A percentile compares a stretch with the other conserved stretches of the same genome.
Conservation (phyloP, 177 flowering plant genomes). For the Tripterygium wilfordii region DNA sequence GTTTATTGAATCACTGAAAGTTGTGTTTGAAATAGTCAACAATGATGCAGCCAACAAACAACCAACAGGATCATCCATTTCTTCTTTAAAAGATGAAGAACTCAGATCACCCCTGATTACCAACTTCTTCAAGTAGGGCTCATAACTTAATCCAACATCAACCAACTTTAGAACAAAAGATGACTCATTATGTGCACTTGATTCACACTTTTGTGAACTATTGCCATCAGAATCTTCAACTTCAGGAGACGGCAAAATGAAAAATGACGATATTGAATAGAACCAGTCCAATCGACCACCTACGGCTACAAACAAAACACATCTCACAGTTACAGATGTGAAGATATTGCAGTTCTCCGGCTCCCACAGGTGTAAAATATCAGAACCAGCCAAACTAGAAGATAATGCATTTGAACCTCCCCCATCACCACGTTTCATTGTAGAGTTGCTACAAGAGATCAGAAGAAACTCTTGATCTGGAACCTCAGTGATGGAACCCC, state of each 20-base stretch:
- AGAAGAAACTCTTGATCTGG: conserved; percentile 55
- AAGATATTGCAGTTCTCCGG: conserved; percentile 37
- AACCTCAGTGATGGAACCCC: conserved; percentile 51
- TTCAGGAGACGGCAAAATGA: conserved; percentile 44
- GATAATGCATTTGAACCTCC: conserved; percentile 87
- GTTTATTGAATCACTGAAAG: conserved; percentile 20
- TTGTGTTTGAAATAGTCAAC: conserved; percentile 44
- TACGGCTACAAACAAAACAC: conserved; percentile 68
- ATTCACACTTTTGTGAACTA: conserved; percentile 17
- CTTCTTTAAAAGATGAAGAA: conserved; percentile 19
- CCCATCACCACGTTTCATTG: conserved; percentile 86
- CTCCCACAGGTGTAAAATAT: conserved; percentile 53
- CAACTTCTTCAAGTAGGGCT: conserved; percentile 42
- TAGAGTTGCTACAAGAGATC: conserved; percentile 66
- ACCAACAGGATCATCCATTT: conserved; percentile 39
- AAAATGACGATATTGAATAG: conserved; percentile 50
- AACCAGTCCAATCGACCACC: conserved; percentile 97
- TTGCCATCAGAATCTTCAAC: conserved; percentile 22
- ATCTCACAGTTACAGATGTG: conserved; percentile 54
- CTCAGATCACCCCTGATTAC: conserved; percentile 8
- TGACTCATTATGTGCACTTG: conserved; percentile 20
- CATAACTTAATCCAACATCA: conserved; percentile 86
- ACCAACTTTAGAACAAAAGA: conserved; percentile 71
- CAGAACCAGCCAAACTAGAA: conserved; percentile 64
- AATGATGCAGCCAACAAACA: conserved; percentile 83